These are phyloP conservation scores for Fusarium burgessii DNA, from an alignment of 2,329 filamentous ascomycete genomes.

Conservation along the genomic window DNA sequence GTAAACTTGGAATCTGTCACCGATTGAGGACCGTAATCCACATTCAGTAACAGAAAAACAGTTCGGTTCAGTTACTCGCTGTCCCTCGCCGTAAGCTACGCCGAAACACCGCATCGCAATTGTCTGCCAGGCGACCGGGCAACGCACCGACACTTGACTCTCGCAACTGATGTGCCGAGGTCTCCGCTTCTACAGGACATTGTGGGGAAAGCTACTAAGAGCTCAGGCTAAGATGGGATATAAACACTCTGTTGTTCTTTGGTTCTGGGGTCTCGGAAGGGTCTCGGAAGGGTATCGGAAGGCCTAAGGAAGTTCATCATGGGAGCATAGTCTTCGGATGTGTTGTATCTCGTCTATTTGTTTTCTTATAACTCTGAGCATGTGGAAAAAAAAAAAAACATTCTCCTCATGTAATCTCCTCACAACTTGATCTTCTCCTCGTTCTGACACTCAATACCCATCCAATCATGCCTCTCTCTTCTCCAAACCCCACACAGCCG, in stretches of 20 bases:
- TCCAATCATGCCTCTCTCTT: slow-evolving; percentile 24
- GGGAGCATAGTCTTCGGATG: slow-evolving; percentile 5
- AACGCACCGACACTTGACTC: slow-evolving; percentile 39
- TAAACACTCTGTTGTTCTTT: slow-evolving; percentile 12
- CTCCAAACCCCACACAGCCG: slow-evolving; percentile 36
- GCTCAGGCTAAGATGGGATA: slow-evolving; percentile 3
- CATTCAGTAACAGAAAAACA: no score
- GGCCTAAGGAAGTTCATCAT: neutral
- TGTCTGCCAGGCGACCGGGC: slow-evolving; percentile 38
- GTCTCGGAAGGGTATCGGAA: no score
- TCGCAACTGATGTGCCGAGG: slow-evolving; percentile 43
- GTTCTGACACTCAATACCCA: neutral
- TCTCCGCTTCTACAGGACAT: slow-evolving; percentile 38
- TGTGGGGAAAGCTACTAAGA: slow-evolving; percentile 29
- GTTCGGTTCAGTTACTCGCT: neutral
- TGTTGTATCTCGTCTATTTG: neutral
- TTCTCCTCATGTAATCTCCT: slow-evolving; percentile 18
- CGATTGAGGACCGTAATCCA: neutral
- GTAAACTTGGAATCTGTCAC: neutral
- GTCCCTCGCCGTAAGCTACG: slow-evolving; percentile 43
- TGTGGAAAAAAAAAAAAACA: slow-evolving; percentile 26
- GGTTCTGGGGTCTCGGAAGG: slow-evolving; percentile 18
- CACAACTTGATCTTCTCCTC: slow-evolving; percentile 3
- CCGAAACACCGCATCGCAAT: slow-evolving; percentile 40
- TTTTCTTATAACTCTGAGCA: slow-evolving; percentile 4